Evolutionary conservation across 73 alveolate species (phyloP), one percentile per base, ranked within the genome.

Genomic region (Paraurostyla sp.): DNA sequence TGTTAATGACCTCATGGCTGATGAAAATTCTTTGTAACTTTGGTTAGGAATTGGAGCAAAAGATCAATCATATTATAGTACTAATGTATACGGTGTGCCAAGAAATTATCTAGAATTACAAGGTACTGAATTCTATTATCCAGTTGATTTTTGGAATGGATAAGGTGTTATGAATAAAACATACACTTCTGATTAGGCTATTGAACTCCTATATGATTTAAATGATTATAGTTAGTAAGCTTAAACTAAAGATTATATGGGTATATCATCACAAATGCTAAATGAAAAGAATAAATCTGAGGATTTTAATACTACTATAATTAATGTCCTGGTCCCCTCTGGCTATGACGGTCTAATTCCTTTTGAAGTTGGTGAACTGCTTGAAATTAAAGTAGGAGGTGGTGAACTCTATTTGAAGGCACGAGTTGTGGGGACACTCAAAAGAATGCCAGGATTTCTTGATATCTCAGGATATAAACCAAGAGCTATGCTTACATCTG

Each of bases 401-500:
- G 32, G 80, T 78, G 25, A 2, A 22, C 43, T 32, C 9, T 6
- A 2, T 23, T 35, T 22, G 51, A 78, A 32, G 29, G 89, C 89
- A 9, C 27, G 78, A 32, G 50, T 78, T 23, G 82, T 81, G 16
- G 91, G 73, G 0, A 51, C 91, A 15, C n/a, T 52, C 35, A 81
- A 30, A 52, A 62, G 71, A 27, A 41, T 81, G 38, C 91, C 91
- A 15, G 91, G 91, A 7, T 38, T 58, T 16, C 23, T 25, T 9
- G 71, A 58, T 18, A 30, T 59, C 68, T 56, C 83, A 30, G 91
- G 83, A 4, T 81, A 81, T 45, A 59, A 63, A n/a, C 71, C 80
- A 43, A 23, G 54, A 3, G 56, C n/a, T 6, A 57, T 11, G 25
- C 16, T 81, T 20, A 0, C 27, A 9, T 71, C 91, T 16, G 82